Percentiles rank a stretch among this genome's conserved stretches.
These are phyloP conservation scores for Bremia lactucae DNA, from an alignment of 352 stramenopile species.

Conservation along the genomic window DNA sequence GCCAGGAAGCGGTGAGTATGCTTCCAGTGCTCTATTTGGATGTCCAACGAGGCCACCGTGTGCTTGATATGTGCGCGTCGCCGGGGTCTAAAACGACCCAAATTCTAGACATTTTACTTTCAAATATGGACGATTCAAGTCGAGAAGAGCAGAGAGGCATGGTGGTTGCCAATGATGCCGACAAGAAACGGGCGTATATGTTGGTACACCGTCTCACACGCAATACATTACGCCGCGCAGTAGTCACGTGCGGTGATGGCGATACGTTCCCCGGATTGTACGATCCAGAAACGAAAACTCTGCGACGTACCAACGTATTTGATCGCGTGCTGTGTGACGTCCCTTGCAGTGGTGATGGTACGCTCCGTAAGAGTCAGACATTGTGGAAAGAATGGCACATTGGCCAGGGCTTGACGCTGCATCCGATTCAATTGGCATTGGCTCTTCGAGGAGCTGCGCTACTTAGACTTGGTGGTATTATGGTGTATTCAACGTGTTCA, in stretches of 20 bases:
- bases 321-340: constrained; percentile 98
- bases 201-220: constrained; percentile 89
- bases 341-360: constrained; percentile 97
- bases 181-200: constrained; percentile 97
- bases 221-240: constrained; percentile 70
- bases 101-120: constrained; percentile 86
- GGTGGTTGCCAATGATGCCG: constrained; percentile 93
- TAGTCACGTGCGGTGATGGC: constrained; percentile 91
- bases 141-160: constrained; percentile 45
- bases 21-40: constrained; percentile 95
- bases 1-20: constrained; percentile 98
- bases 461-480: constrained; percentile 82
- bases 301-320: constrained; percentile 85
- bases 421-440: constrained; percentile 90
- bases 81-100: constrained; percentile 98
- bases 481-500: constrained; percentile 96
- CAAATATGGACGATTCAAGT: constrained; percentile 5
- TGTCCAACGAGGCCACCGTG: constrained; percentile 74
- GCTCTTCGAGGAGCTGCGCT: constrained; percentile 85
- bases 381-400: constrained; percentile 93
- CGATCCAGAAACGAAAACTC: constrained; percentile 14
- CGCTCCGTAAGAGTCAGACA: constrained; percentile 93
- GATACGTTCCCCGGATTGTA: constrained; percentile 90
- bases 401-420: constrained; percentile 83
- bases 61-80: constrained; percentile 89